phyloP scores from a whole-genome alignment of 1,284 basidiomycete genomes.

The Bondarzewia mesenterica region DNA sequence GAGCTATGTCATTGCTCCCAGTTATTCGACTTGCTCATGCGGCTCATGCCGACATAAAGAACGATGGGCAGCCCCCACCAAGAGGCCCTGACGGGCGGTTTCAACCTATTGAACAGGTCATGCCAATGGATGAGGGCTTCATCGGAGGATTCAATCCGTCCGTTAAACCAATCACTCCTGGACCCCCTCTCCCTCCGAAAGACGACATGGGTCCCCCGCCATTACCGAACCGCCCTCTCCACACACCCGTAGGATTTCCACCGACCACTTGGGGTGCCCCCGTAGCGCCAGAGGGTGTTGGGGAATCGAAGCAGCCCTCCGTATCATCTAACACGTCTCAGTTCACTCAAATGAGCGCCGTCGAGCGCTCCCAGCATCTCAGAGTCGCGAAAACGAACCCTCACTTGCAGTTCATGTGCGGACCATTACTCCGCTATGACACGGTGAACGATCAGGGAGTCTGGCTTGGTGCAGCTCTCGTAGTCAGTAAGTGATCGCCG shows the following conservation, averaged over 20 bases:
- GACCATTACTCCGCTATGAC: slow-evolving; percentile 88
- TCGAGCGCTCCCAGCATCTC: slow-evolving; percentile 54
- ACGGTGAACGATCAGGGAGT: slow-evolving; percentile 70
- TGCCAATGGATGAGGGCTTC: slow-evolving; percentile 49
- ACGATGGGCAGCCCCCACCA: slow-evolving; percentile 34
- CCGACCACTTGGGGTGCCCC: background rate
- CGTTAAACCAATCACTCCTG: slow-evolving; percentile 15
- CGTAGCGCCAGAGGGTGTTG: slow-evolving; percentile 3
- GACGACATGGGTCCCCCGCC: slow-evolving; percentile 13
- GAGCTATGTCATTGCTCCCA: background rate
- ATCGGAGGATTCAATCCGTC: slow-evolving; percentile 38
- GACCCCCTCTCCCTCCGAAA: slow-evolving; percentile 30
- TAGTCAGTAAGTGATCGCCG: slow-evolving; percentile 58
- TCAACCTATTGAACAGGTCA: slow-evolving; percentile 44
- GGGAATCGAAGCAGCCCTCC: slow-evolving; percentile 1
- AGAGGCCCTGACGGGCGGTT: slow-evolving; percentile 44
- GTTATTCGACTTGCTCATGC: slow-evolving; percentile 1
- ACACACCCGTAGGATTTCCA: background rate
- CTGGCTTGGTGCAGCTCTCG: slow-evolving; percentile 84
- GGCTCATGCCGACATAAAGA: slow-evolving; percentile 27
- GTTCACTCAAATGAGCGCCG: slow-evolving; percentile 45
- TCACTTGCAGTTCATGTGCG: slow-evolving; percentile 72
- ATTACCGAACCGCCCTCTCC: background rate
- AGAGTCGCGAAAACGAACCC: slow-evolving; percentile 60
- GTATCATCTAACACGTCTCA: slow-evolving; percentile 20